Base-by-base conservation (phyloP, 305 asterid genomes). In the Fraxinus albicans region DNA sequence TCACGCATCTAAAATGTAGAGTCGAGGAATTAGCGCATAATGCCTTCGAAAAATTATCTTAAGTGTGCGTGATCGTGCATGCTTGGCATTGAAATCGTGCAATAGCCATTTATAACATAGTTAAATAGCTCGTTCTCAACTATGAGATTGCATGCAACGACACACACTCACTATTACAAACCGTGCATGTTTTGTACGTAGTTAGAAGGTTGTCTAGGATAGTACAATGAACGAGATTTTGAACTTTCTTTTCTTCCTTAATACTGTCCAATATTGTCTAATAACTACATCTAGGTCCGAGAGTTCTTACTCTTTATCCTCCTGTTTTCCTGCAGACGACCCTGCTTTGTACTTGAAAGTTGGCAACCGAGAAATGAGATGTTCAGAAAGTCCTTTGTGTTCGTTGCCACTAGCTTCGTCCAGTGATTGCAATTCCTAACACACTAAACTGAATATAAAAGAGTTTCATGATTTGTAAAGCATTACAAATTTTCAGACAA, bases 401-500 rank as follows among this genome's bases (percentile, higher is more conserved):
- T 89, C 90, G 74, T 63, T 87, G 67, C 93, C 93, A 77, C 86
- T 80, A 58, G 86, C 78, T 72, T 90, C 91, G 55, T 90, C 95
- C 44, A 87, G 80, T 17, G 73, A 73, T 84, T 84, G 92, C 86
- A 89, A 82, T 77, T 90, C 90, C 94, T 89, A 53, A 70, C 25
- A 55, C 3, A 6, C 1, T 55, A 55, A 55, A 55, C 25, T 6
- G 21, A 2, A n/a, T 55, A 55, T n/a, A 25, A 55, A 55, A 55
- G 67, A n/a, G 67, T 55, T 55, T 55, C 67, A 55, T 55, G 27
- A 55, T 55, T 55, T 55, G 27, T n/a, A 55, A n/a, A 55, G 67
- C 67, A 55, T 55, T 55, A 55, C 2, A 55, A n/a, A 6, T 55
- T 55, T 55, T 55, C 25, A 5, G 1, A n/a, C 27, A 55, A n/a